Evolutionary conservation across 805 yeast genomes (phyloP), one percentile per base, ranked within the genome.

Genomic region (Kodamaea leandrae): DNA sequence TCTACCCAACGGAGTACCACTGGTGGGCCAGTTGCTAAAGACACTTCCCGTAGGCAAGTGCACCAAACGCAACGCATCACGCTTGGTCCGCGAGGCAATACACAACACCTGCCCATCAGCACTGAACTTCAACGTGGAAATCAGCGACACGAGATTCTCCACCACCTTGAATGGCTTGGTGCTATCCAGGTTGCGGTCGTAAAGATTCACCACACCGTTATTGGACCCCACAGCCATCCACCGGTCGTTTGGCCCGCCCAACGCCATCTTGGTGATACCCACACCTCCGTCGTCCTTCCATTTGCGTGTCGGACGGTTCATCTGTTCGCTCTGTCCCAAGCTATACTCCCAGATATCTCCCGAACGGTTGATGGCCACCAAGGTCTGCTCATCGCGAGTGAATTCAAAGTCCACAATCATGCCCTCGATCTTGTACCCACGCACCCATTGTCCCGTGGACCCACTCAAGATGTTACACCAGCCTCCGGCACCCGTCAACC

Each of bases 21-120:
- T 82, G 2, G 98, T 93, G 13, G 99, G 99, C 99, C 99, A 93
- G 68, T 93, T 93, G 36, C 82, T 73, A 65, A 82, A 93, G 5
- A 87, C 96, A 14, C 86, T 77, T 49, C 91, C 87, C 18, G 86
- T 76, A 16, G 97, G 96, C 43, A 91, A 64, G 58, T 93, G 98
- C 9, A 88, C 90, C 48, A 93, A 60, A 54, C 90, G 77, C 46
- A 93, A 69, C 3, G 96, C 86, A 61, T 93, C 98, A 53, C 83
- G 80, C 66, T 82, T 80, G 4, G 83, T 88, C 53, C 95, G 74
- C 6, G 95, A 85, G 0, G 96, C 91, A 48, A 90, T 75, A 52
- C 88, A 84, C 47, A 93, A 66, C 13, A 93, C 63, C 62, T 93
- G 99, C 1, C 96, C 97, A 60, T 93, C 98, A 19, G 77, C 78